These are phyloP conservation scores for Neurospora sp. DNA, from an alignment of 2,329 filamentous ascomycete species.

Conservation along the genomic window DNA sequence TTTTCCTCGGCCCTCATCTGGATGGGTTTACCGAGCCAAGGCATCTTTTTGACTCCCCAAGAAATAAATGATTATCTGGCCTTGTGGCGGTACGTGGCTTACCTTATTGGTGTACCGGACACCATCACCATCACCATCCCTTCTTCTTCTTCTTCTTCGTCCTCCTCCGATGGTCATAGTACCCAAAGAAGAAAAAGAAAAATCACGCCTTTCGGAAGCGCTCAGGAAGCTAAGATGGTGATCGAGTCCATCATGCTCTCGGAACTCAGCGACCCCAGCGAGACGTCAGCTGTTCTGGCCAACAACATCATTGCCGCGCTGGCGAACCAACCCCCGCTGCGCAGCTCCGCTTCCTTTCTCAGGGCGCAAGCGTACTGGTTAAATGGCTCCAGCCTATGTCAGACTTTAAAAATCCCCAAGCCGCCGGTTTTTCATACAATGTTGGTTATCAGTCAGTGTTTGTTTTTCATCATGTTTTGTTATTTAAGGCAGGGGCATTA, in stretches of 20 bases:
- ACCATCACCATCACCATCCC: background rate
- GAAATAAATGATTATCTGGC: constrained; percentile 63
- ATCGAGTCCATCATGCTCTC: constrained; percentile 59
- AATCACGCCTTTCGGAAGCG: constrained; percentile 46
- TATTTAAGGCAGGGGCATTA: constrained; percentile 27
- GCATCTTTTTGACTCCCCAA: constrained; percentile 50
- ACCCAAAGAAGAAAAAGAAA: constrained; percentile 48
- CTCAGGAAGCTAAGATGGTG: constrained; percentile 44
- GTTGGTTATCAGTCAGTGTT: constrained; percentile 53
- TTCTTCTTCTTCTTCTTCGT: too few relatives aligned
- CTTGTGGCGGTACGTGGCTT: constrained; percentile 64
- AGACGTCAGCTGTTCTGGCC: constrained; percentile 53
- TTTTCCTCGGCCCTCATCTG: constrained; percentile 62
- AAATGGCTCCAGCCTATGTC: constrained; percentile 50
- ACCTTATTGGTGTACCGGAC: constrained; percentile 43
- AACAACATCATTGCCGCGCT: constrained; percentile 66
- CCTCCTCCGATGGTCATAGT: background rate
- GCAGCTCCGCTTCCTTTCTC: constrained; percentile 56
- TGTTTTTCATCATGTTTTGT: constrained; percentile 50
- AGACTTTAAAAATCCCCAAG: too few relatives aligned
- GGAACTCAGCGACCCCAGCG: constrained; percentile 52
- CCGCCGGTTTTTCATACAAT: constrained; percentile 48
- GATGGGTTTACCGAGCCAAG: constrained; percentile 61
- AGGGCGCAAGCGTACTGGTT: constrained; percentile 59
- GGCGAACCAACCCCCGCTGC: constrained; percentile 54